Evolutionary conservation across 306 rosid species (phyloP).

Genomic region (Medicago ruthenica): DNA sequence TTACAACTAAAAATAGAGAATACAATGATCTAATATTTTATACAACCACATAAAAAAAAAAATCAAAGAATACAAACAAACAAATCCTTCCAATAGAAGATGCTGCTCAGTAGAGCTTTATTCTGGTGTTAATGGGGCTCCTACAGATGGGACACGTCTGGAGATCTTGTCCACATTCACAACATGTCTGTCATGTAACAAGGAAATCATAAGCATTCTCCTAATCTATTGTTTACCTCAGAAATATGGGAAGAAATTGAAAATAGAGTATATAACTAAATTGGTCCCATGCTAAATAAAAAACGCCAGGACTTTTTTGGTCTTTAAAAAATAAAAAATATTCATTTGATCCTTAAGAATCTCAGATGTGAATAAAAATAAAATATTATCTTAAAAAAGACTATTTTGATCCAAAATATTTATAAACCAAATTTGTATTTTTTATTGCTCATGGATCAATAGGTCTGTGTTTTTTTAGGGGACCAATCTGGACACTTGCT

Average conservation of each 20-base stretch:
- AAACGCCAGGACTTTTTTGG: neutral
- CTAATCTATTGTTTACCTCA: neutral
- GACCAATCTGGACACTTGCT: neutral
- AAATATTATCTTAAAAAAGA: neutral
- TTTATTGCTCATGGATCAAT: neutral
- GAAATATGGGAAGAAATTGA: slow-evolving; percentile 22
- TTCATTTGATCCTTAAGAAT: neutral
- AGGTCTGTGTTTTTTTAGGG: neutral
- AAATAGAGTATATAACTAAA: neutral
- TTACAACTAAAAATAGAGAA: neutral
- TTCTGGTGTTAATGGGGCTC: slow-evolving; percentile 68
- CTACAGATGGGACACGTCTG: slow-evolving; percentile 91
- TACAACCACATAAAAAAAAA: slow-evolving; percentile 39
- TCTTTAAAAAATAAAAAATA: too few species aligned
- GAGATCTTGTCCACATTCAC: slow-evolving; percentile 80
- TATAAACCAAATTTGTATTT: neutral
- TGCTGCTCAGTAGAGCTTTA: slow-evolving; percentile 70
- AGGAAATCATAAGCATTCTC: slow-evolving; percentile 25
- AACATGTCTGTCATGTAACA: slow-evolving; percentile 75
- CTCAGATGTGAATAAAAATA: neutral
- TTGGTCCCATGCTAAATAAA: neutral
- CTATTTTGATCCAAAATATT: slow-evolving; percentile 1
- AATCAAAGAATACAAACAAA: slow-evolving; percentile 50
- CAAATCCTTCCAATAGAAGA: neutral
- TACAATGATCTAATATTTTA: slow-evolving; percentile 30